Conservation (phyloP, 345 rosid genomes). For the Schrenkiella parvula region DNA sequence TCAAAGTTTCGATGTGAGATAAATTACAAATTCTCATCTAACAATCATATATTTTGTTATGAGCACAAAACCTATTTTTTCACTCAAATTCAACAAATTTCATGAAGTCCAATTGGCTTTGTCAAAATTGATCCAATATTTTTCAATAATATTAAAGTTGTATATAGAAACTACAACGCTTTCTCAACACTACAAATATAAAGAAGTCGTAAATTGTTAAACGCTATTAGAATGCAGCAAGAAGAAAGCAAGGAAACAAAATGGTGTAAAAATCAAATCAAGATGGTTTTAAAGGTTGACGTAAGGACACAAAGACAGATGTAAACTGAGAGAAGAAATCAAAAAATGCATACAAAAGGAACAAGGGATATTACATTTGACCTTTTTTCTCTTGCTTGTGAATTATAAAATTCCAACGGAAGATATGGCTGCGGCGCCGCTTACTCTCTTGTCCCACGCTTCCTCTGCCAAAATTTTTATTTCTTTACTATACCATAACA, state of each 20-base stretch:
- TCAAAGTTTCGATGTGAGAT: too few relatives aligned
- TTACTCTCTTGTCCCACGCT: constrained; percentile 15
- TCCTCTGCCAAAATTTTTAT: background rate
- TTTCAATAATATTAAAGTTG: background rate
- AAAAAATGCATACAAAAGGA: background rate
- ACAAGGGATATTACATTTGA: background rate
- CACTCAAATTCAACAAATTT: too few relatives aligned
- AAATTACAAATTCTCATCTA: too few relatives aligned
- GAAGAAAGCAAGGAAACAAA: background rate
- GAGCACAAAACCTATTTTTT: too few relatives aligned
- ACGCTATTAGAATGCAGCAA: background rate
- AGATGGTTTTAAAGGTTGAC: constrained; percentile 2
- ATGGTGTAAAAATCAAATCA: background rate
- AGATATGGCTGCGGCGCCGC: constrained; percentile 29
- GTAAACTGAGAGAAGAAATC: background rate
- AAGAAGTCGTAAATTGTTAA: background rate
- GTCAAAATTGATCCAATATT: too few relatives aligned
- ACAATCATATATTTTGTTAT: too few relatives aligned
- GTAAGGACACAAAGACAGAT: constrained; percentile 3
- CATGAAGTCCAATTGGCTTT: too few relatives aligned
- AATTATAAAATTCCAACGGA: background rate
- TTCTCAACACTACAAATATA: background rate
- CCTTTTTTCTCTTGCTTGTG: background rate
- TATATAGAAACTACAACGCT: background rate
- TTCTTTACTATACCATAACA: background rate